phyloP scores from a whole-genome alignment of 768 basidiomycete genomes.

The Suillus hirtellus region DNA sequence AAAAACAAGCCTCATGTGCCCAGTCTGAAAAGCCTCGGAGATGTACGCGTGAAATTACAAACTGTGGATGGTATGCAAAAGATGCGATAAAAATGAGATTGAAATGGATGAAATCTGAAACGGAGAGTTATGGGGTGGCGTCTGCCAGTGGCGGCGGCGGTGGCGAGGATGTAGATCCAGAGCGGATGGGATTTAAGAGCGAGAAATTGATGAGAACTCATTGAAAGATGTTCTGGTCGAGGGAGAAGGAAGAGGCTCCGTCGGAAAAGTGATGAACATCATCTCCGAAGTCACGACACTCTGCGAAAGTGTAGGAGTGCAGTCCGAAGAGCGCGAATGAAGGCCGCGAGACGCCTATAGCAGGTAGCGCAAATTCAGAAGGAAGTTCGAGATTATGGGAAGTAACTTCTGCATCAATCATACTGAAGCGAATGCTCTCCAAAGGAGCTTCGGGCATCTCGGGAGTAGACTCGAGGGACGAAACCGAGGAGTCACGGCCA shows the following conservation, averaged over 20 bases:
- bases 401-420: constrained; percentile 40
- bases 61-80: constrained; percentile 35
- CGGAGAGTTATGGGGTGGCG: constrained; percentile 27
- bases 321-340: constrained; percentile 34
- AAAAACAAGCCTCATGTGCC: constrained; percentile 12
- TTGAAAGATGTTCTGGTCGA: constrained; percentile 49
- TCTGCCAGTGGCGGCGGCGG: constrained; percentile 30
- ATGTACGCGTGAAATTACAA: constrained; percentile 19
- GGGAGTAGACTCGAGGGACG: constrained; percentile 60
- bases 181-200: constrained; percentile 25
- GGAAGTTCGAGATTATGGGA: constrained; percentile 34
- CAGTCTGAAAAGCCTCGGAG: constrained; percentile 24
- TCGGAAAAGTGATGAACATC: constrained; percentile 45
- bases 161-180: constrained; percentile 28
- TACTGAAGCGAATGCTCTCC: constrained; percentile 39
- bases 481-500: constrained; percentile 47
- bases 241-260: constrained; percentile 39
- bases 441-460: constrained; percentile 42
- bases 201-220: constrained; percentile 29
- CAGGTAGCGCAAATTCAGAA: constrained; percentile 22
- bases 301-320: constrained; percentile 46
- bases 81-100: constrained; percentile 32
- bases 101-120: constrained; percentile 22
- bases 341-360: constrained; percentile 24
- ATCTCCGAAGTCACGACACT: constrained; percentile 37